Conservation (phyloP, 176 grass and related monocot species). For the Metroxylon sagu region DNA sequence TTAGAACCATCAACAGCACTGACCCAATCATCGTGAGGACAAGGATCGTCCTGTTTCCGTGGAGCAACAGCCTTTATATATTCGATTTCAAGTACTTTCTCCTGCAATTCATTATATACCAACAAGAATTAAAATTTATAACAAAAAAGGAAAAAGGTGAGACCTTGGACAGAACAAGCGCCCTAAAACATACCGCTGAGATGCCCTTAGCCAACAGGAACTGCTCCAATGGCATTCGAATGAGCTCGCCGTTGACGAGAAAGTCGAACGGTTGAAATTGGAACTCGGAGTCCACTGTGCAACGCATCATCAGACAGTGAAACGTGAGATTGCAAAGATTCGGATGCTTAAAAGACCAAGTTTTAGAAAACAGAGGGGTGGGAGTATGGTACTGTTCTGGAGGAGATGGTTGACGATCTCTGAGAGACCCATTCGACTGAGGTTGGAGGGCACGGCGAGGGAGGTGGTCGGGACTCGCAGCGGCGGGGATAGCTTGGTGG, state of each 20-base stretch:
- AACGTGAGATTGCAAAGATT: conserved; percentile 3
- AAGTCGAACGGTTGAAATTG: conserved; percentile 84
- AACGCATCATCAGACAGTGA: not conserved
- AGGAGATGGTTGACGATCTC: conserved; percentile 79
- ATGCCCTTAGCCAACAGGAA: conserved; percentile 86
- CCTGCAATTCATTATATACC: conserved; percentile 32
- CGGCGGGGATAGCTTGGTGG: conserved; percentile 48
- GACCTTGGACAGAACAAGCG: not conserved
- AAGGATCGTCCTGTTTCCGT: conserved; percentile 65
- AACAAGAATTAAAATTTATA: too few species aligned
- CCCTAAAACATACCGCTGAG: conserved; percentile 45
- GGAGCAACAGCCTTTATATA: conserved; percentile 71
- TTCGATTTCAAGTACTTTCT: conserved; percentile 89
- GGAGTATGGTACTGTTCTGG: conserved; percentile 28
- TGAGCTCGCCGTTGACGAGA: conserved; percentile 65
- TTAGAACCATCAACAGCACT: conserved; percentile 81
- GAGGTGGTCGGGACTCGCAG: conserved; percentile 37
- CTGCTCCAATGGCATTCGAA: conserved; percentile 70
- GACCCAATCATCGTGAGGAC: conserved; percentile 89
- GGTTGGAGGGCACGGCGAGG: conserved; percentile 63
- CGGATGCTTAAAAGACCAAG: too few species aligned
- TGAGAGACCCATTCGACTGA: conserved; percentile 77
- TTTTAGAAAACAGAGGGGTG: not conserved
- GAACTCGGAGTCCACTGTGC: conserved; percentile 49
- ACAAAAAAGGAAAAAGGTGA: not conserved